Conservation (phyloP, 441 rosid genomes). For the Omphalea diandra region DNA sequence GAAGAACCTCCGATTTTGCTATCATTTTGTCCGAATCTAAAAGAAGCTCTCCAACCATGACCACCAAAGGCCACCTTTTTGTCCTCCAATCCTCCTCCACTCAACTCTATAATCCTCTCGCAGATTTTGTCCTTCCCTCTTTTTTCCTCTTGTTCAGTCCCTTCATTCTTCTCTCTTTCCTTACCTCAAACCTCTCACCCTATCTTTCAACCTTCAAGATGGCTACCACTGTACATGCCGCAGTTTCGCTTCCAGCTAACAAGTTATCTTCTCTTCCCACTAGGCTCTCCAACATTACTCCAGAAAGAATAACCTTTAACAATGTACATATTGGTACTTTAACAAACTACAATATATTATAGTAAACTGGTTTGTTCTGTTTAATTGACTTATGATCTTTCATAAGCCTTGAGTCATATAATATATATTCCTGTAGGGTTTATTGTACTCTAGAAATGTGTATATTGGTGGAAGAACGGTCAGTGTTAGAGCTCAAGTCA, state of each 20-base stretch:
- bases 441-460: no score
- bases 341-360: background rate
- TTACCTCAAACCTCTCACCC: background rate
- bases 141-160: background rate
- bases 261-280: conserved; percentile 54
- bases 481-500: conserved; percentile 77
- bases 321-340: conserved; percentile 44
- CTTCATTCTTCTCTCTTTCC: no score
- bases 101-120: conserved; percentile 6
- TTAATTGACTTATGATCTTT: background rate
- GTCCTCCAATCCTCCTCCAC: conserved; percentile 13
- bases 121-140: background rate
- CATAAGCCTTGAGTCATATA: conserved; percentile 48
- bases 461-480: conserved; percentile 48
- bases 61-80: background rate
- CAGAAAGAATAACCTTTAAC: conserved; percentile 66
- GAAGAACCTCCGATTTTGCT: no score
- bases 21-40: no score
- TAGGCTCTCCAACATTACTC: conserved; percentile 45
- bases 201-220: conserved; percentile 30
- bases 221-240: no score
- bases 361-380: no score
- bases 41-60: background rate
- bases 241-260: background rate
- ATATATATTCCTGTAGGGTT: conserved; percentile 44